A percentile compares a stretch with the other conserved stretches of the same genome.
phyloP scores from a whole-genome alignment of 2,329 filamentous ascomycete species.

The Calycina marina region DNA sequence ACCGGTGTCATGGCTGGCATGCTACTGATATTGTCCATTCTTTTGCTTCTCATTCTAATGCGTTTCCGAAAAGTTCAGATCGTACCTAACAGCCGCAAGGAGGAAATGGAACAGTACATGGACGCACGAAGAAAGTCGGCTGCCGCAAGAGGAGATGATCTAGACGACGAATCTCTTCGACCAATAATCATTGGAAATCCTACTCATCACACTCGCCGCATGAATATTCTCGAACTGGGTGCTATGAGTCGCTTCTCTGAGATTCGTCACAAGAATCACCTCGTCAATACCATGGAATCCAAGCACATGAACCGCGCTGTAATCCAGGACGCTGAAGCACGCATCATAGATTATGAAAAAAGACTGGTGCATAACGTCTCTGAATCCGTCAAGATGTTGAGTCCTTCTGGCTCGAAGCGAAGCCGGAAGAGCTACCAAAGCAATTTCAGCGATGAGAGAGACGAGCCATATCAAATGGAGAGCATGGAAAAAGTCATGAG shows the following conservation, averaged over 20 bases:
- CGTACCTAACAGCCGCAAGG: constrained; percentile 44
- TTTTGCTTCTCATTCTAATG: constrained; percentile 46
- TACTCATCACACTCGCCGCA: constrained; percentile 49
- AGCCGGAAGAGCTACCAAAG: background rate
- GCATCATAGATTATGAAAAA: too few species aligned
- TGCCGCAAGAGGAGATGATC: constrained; percentile 16
- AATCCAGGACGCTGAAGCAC: constrained; percentile 12
- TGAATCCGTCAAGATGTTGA: background rate
- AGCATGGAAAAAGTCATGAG: background rate
- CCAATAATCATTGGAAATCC: constrained; percentile 60
- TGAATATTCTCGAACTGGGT: constrained; percentile 60
- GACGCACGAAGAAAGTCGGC: constrained; percentile 30
- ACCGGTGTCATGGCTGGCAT: constrained; percentile 56
- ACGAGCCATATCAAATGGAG: background rate
- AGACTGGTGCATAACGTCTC: background rate
- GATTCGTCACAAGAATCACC: constrained; percentile 45
- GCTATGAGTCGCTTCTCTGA: constrained; percentile 57
- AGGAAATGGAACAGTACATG: constrained; percentile 38
- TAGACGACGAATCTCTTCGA: constrained; percentile 39
- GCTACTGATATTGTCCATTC: constrained; percentile 46
- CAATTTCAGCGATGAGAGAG: background rate
- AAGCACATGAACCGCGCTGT: constrained; percentile 20
- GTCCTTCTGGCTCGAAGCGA: background rate
- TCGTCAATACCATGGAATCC: constrained; percentile 27
- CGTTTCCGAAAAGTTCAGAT: constrained; percentile 54